Evolutionary conservation across 805 yeast genomes (phyloP), one percentile per base, ranked within the genome.

Genomic region (Suhomyces tanzawaensis): DNA sequence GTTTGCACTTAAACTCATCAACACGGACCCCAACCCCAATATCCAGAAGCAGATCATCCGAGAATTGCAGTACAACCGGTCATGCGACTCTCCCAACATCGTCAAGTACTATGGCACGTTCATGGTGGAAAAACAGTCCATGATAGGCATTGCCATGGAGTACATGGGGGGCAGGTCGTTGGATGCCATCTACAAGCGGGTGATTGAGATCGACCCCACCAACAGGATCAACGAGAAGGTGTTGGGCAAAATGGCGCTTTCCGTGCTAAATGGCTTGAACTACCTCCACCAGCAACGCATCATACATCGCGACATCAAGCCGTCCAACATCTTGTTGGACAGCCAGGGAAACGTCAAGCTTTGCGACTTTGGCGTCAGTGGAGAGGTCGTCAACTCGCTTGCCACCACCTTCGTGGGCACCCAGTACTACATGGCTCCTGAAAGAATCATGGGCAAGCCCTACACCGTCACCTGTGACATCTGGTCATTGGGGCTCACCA

Each of bases 341-440:
- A 57, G 64, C 3, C 49, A 67, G 14, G 99, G 99, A 3, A 82
- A 85, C 53, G 90, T 91, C 36, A 93, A 93, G 58, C 67, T 93
- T 36, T 91, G 98, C 64, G 99, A 93, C 64, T 93, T 93, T 66
- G 99, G 99, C 15, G 99, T 93, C 19, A 83, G 95, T 55, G 99
- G 99, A 8, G 96, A 88, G 55, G 96, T 93, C 14, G 96, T 91
- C 22, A 85, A 93, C 60, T 88, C 96, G 0, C 69, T 93, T 32
- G 98, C 98, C 1, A 87, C 96, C 1, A 93, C 99, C 0, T 93
- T 90, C 56, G 93, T 96, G 0, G 99, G 99, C 2, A 93, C 99
- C 0, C 90, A 95, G 8, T 91, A 87, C 58, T 93, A 93, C 61
- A 93, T 93, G 99, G 98, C 99, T 0, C 99, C 99, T 0, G 99